Evolutionary conservation across 2,329 filamentous ascomycete genomes (phyloP).

Genomic region (Monilinia fructigena): DNA sequence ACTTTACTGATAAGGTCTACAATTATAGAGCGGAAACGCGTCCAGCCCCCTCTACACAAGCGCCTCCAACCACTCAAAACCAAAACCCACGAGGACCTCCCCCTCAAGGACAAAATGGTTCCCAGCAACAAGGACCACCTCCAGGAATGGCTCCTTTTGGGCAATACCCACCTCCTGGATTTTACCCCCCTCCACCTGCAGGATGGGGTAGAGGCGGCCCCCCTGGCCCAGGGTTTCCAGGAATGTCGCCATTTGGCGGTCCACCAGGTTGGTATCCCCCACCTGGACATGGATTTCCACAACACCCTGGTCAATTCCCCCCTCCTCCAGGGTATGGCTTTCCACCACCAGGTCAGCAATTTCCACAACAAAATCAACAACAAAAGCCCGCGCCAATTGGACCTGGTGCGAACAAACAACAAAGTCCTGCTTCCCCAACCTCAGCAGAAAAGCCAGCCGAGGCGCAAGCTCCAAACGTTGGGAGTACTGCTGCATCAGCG

Average conservation of each 20-base stretch:
- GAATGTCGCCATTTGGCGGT: slow-evolving; percentile 72
- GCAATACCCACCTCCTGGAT: slow-evolving; percentile 43
- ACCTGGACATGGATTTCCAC: slow-evolving; percentile 72
- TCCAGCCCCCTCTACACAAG: slow-evolving; percentile 27
- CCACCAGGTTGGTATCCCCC: slow-evolving; percentile 72
- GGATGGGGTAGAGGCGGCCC: slow-evolving; percentile 56
- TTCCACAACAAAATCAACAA: slow-evolving; percentile 44
- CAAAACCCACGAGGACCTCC: slow-evolving; percentile 25
- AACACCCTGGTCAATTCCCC: slow-evolving; percentile 54
- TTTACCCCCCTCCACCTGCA: slow-evolving; percentile 44
- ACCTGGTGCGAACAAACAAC: slow-evolving; percentile 50
- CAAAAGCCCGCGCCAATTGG: slow-evolving; percentile 52
- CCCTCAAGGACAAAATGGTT: slow-evolving; percentile 27
- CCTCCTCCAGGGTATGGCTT: slow-evolving; percentile 43
- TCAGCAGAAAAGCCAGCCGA: slow-evolving; percentile 40
- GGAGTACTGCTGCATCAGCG: slow-evolving; percentile 40
- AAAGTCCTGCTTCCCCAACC: slow-evolving; percentile 46
- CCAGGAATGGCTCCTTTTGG: slow-evolving; percentile 38
- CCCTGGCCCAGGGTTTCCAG: slow-evolving; percentile 64
- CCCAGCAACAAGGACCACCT: slow-evolving; percentile 26
- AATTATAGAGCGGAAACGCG: slow-evolving; percentile 47
- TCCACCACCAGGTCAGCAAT: slow-evolving; percentile 59
- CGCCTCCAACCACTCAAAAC: slow-evolving; percentile 30
- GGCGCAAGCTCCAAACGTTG: slow-evolving; percentile 49
- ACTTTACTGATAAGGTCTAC: slow-evolving; percentile 31